A percentile compares a stretch with the other conserved stretches of the same genome.
phyloP scores from a whole-genome alignment of 441 rosid genomes.

The Jatropha multifida region DNA sequence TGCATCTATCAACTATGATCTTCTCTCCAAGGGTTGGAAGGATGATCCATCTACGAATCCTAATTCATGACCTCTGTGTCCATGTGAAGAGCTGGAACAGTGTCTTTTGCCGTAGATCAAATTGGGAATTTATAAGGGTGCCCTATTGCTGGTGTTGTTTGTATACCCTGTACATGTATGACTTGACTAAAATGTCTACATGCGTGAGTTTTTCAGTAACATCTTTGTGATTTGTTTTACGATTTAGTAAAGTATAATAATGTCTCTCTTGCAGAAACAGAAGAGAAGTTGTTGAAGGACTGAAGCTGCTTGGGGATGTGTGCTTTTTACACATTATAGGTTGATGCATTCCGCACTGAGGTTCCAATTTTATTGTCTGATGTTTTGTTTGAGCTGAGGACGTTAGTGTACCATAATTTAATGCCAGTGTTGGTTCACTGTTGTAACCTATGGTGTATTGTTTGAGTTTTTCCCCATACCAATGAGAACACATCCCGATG shows the following conservation, averaged over 20 bases:
- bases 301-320: constrained; percentile 38
- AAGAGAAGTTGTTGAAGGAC: constrained; percentile 30
- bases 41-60: constrained; percentile 65
- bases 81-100: constrained; percentile 20
- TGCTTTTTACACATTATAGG: constrained; percentile 28
- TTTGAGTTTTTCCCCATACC: constrained; percentile 15
- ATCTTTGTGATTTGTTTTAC: not conserved
- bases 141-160: constrained; percentile 30
- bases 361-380: constrained; percentile 29
- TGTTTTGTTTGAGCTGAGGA: constrained; percentile 24
- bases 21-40: constrained; percentile 96
- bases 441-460: constrained; percentile 19
- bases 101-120: constrained; percentile 22
- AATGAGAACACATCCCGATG: constrained; percentile 35
- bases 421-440: constrained; percentile 19
- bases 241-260: not conserved
- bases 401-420: constrained; percentile 16
- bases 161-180: constrained; percentile 63
- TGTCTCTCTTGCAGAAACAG: constrained; percentile 40
- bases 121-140: constrained; percentile 23
- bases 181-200: not conserved
- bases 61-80: constrained; percentile 32
- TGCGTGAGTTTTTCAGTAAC: not conserved
- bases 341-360: constrained; percentile 26
- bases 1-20: constrained; percentile 97